phyloP scores from a whole-genome alignment of 176 grass and related monocot species.

The Ananas comosus region DNA sequence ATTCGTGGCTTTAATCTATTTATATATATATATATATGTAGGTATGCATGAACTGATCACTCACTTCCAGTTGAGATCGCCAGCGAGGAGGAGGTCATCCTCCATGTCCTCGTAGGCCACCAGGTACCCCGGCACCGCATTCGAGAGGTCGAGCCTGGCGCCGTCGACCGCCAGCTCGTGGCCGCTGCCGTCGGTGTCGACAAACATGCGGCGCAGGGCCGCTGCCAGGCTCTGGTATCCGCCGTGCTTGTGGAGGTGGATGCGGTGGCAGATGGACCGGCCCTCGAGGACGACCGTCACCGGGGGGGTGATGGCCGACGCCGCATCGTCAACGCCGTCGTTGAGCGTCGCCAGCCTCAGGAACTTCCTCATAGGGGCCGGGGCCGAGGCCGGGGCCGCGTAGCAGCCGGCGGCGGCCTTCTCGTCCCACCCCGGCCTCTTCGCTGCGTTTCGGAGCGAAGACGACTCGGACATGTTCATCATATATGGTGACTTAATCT shows the following conservation, averaged over 20 bases:
- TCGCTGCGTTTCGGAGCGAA: not conserved
- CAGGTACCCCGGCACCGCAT: slow-evolving; percentile 75
- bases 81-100: slow-evolving; percentile 81
- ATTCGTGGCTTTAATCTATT: no score
- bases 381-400: not conserved
- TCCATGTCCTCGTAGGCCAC: slow-evolving; percentile 96
- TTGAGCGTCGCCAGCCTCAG: slow-evolving; percentile 32
- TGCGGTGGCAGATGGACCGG: slow-evolving; percentile 74
- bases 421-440: slow-evolving; percentile 26
- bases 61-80: slow-evolving; percentile 90
- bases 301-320: slow-evolving; percentile 52
- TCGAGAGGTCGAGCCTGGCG: slow-evolving; percentile 38
- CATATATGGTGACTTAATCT: no score
- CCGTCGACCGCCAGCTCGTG: not conserved
- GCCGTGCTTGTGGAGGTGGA: slow-evolving; percentile 52
- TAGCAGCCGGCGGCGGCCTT: not conserved
- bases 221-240: slow-evolving; percentile 58
- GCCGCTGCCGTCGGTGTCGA: slow-evolving; percentile 20
- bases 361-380: slow-evolving; percentile 27
- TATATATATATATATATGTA: not conserved
- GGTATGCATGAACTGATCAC: slow-evolving; percentile 15
- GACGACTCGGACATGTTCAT: slow-evolving; percentile 1
- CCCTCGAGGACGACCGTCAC: slow-evolving; percentile 79
- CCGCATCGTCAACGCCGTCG: slow-evolving; percentile 33
- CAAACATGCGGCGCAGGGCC: slow-evolving; percentile 61